A percentile compares a stretch with the other conserved stretches of the same genome.
These are phyloP conservation scores for Barnettozyma sucrosica DNA, from an alignment of 805 yeast genomes.

Conservation along the genomic window DNA sequence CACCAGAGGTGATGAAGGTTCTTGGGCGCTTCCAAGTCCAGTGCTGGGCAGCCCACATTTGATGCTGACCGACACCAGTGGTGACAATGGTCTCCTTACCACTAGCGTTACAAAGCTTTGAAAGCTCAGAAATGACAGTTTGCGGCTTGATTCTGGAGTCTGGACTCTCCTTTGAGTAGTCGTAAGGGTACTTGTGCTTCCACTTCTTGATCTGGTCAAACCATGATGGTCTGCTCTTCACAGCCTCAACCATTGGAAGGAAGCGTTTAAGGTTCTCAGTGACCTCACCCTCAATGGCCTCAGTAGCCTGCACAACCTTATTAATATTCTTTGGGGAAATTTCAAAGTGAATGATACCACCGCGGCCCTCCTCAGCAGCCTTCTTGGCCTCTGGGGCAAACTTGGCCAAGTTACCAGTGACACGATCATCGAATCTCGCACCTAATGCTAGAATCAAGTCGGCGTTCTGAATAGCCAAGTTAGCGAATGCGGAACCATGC, in stretches of 20 bases:
- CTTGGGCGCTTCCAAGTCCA: constrained; percentile 92
- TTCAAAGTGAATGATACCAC: constrained; percentile 96
- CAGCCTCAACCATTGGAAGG: constrained; percentile 62
- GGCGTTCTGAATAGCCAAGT: constrained; percentile 88
- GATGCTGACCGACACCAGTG: constrained; percentile 99
- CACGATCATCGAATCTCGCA: constrained; percentile 98
- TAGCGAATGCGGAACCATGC: constrained; percentile 97
- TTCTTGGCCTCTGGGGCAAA: constrained; percentile 92
- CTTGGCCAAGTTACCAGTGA: constrained; percentile 76
- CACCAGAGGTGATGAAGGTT: constrained; percentile 96
- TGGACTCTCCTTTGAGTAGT: constrained; percentile 74
- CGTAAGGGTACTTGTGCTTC: constrained; percentile 84
- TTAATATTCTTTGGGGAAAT: constrained; percentile 95
- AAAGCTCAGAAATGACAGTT: constrained; percentile 75
- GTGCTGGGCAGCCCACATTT: constrained; percentile 99
- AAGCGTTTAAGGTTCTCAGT: constrained; percentile 67
- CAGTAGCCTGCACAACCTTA: constrained; percentile 94
- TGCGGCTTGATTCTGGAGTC: constrained; percentile 87
- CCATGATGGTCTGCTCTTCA: constrained; percentile 75
- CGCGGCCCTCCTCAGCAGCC: constrained; percentile 84
- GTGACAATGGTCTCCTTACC: constrained; percentile 79
- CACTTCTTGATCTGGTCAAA: constrained; percentile 65
- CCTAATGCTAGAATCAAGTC: constrained; percentile 93
- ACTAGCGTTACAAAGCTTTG: constrained; percentile 58
- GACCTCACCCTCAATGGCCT: constrained; percentile 96